These are phyloP conservation scores for Colletotrichum paranaense DNA, from an alignment of 2,329 filamentous ascomycete genomes.

Conservation along the genomic window DNA sequence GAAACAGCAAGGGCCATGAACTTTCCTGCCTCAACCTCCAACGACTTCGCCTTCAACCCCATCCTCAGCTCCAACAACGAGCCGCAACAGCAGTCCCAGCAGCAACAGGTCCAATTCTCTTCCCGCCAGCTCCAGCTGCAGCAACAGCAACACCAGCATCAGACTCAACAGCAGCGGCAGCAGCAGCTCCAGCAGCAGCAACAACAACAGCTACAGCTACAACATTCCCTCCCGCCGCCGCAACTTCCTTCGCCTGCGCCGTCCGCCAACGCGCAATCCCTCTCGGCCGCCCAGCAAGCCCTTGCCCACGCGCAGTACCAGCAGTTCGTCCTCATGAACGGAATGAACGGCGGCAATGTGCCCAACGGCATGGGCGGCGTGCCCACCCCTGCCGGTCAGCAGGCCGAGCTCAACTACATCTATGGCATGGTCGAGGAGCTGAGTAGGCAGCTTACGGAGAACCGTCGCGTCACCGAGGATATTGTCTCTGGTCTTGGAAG, in stretches of 20 bases:
- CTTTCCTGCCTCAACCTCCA: constrained; percentile 44
- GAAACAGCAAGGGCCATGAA: constrained; percentile 41
- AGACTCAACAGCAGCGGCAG: constrained; percentile 38
- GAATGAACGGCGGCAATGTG: constrained; percentile 61
- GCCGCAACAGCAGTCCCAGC: constrained; percentile 35
- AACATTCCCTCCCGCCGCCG: constrained; percentile 33
- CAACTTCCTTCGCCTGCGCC: constrained; percentile 31
- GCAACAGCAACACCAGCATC: constrained; percentile 33
- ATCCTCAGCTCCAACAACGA: constrained; percentile 38
- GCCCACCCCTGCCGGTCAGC: constrained; percentile 74
- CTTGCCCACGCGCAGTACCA: constrained; percentile 36
- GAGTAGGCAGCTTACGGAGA: constrained; percentile 71
- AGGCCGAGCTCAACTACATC: constrained; percentile 76
- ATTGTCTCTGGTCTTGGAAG: constrained; percentile 72
- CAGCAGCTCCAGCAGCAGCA: constrained; percentile 35
- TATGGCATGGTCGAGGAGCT: constrained; percentile 76
- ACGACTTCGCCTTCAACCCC: constrained; percentile 43
- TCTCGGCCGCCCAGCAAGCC: constrained; percentile 37
- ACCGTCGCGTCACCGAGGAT: constrained; percentile 70
- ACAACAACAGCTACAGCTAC: constrained; percentile 38
- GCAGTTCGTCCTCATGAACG: constrained; percentile 54
- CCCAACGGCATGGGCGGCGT: constrained; percentile 57
- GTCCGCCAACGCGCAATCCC: constrained; percentile 31
- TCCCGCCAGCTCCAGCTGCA: constrained; percentile 38
- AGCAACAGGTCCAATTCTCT: constrained; percentile 34